Base-by-base conservation (phyloP, 495 filamentous ascomycete genomes). In the Aspergillus funiculosus region DNA sequence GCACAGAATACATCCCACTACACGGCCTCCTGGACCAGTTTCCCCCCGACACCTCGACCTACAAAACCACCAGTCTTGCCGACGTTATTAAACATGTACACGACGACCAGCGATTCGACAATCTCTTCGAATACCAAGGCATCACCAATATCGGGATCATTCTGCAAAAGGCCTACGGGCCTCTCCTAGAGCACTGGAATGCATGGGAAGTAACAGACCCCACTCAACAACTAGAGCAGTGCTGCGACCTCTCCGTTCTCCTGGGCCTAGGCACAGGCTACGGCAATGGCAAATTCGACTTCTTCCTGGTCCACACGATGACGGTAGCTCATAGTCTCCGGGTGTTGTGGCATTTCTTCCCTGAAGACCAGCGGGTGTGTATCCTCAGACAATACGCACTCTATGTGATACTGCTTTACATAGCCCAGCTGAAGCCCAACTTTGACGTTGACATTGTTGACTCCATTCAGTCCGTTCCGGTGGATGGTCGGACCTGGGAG, bases 161-260 rank as follows among this genome's bases (percentile, higher is more conserved):
- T 0, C 80, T 90, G 48, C 43, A 73, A 15, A 62, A 81, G 34
- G 73, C 78, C 34, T 82, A 86, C 52, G 56, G 64, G 9, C 69
- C 74, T 5, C 61, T 89, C 4, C 57, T 91, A 37, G 85, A 88
- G 31, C 82, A 89, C 65, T 92, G 85, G 86, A 90, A 89, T 52
- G 74, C 82, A 7, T 89, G 87, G 83, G 64, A 77, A 13, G 60
- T 86, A 11, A 48, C 62, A 11, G 66, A 83, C 44, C 80, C 81
- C 0, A 68, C 60, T 27, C 69, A 74, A 46, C 81, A 85, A 51
- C 83, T 87, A 51, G 65, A 76, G 43, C 68, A 80, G 26, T 79
- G 73, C 0, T 81, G 85, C 54, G 74, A 80, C 53, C 72, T 77
- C 1, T 83, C 82, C 2, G 74, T 79, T 0, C 72, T 76, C 0